Percentiles rank a stretch among this genome's conserved stretches.
These are phyloP conservation scores for Fusarium cyanostomum DNA, from an alignment of 2,329 filamentous ascomycete species.

Conservation along the genomic window DNA sequence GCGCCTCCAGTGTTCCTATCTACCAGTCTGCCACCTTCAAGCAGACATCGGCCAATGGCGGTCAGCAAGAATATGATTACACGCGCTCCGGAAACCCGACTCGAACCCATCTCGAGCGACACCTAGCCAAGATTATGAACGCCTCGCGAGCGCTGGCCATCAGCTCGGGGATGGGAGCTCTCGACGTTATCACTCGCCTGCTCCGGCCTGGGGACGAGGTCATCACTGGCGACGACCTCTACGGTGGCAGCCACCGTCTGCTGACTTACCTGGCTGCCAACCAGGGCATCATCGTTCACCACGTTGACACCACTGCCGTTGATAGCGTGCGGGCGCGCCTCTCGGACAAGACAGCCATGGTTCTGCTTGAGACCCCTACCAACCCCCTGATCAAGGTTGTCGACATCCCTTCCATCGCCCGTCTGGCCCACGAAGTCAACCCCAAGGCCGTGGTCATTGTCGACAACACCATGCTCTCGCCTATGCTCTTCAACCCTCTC, in stretches of 20 bases:
- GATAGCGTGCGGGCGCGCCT: slow-evolving; percentile 75
- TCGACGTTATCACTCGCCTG: slow-evolving; percentile 94
- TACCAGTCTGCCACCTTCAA: slow-evolving; percentile 99
- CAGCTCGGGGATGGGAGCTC: slow-evolving; percentile 94
- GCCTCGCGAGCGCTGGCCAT: slow-evolving; percentile 91
- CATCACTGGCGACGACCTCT: slow-evolving; percentile 95
- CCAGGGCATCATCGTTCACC: slow-evolving; percentile 91
- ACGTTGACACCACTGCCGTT: slow-evolving; percentile 90
- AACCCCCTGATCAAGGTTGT: slow-evolving; percentile 99
- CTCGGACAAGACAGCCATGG: slow-evolving; percentile 88
- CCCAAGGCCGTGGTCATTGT: slow-evolving; percentile 85
- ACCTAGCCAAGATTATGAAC: slow-evolving; percentile 99
- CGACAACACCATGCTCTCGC: slow-evolving; percentile 99
- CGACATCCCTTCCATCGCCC: slow-evolving; percentile 84
- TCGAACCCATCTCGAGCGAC: slow-evolving; percentile 92
- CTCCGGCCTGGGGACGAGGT: slow-evolving; percentile 95
- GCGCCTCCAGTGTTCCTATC: slow-evolving; percentile 93
- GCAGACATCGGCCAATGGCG: slow-evolving; percentile 81
- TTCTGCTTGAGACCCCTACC: slow-evolving; percentile 93
- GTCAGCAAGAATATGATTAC: slow-evolving; percentile 93
- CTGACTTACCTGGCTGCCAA: slow-evolving; percentile 91
- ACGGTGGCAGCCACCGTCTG: slow-evolving; percentile 93
- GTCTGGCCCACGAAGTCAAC: slow-evolving; percentile 79
- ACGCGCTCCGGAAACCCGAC: slow-evolving; percentile 98
- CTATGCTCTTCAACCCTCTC: slow-evolving; percentile 91